Percentiles rank a stretch among this genome's conserved stretches.
phyloP scores from a whole-genome alignment of 768 basidiomycete species.

The Pleurotus platypus region DNA sequence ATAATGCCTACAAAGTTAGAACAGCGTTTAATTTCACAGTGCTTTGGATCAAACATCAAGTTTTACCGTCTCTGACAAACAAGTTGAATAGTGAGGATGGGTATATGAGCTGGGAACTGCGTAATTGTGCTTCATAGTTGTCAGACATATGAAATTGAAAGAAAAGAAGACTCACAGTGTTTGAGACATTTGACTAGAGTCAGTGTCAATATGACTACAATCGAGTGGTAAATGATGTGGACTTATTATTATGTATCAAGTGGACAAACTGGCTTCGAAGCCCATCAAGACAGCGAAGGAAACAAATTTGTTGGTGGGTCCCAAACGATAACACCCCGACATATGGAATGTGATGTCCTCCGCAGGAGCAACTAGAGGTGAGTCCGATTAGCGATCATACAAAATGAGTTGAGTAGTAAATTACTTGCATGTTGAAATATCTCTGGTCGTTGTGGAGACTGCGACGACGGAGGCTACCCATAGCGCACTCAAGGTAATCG shows the following conservation, averaged over 20 bases:
- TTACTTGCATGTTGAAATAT: background rate
- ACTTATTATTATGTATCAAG: background rate
- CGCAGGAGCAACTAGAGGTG: background rate
- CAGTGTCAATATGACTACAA: background rate
- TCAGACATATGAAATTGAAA: too few species aligned
- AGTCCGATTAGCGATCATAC: too few species aligned
- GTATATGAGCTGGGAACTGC: background rate
- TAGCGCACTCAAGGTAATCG: background rate
- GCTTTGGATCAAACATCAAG: background rate
- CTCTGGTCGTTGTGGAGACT: background rate
- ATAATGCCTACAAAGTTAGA: background rate
- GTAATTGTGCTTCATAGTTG: background rate
- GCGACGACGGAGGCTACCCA: background rate
- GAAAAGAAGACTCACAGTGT: background rate
- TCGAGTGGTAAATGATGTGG: background rate
- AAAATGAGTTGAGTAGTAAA: background rate
- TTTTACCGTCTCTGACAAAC: background rate
- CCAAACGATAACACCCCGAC: background rate
- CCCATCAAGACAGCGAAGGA: background rate
- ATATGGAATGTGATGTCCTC: background rate
- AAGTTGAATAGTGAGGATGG: background rate
- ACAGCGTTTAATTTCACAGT: background rate
- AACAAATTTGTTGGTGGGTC: background rate
- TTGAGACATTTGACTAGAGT: background rate
- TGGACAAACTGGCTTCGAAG: background rate